Percentiles rank a stretch among this genome's conserved stretches.
Conservation (phyloP, 441 rosid genomes). For the Syzygium malaccense region DNA sequence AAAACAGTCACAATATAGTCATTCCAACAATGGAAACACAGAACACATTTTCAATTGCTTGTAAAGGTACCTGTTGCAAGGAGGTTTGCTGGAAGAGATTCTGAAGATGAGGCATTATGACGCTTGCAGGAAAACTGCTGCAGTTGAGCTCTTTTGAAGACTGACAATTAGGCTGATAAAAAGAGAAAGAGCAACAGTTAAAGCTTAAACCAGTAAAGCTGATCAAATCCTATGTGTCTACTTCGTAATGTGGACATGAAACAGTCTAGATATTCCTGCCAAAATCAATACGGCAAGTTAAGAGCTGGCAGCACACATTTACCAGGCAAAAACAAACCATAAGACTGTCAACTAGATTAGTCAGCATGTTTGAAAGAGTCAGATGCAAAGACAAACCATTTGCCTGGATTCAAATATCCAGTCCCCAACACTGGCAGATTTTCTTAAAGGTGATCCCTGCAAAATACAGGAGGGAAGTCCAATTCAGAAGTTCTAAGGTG, state of each 20-base stretch:
- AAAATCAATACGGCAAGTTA: neutral
- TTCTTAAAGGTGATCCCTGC: constrained; percentile 79
- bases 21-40: neutral
- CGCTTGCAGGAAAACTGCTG: constrained; percentile 29
- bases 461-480: constrained; percentile 14
- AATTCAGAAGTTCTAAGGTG: constrained; percentile 9
- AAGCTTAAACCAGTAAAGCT: neutral
- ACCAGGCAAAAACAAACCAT: neutral
- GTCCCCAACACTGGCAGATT: constrained; percentile 95
- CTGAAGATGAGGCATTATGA: constrained; percentile 79
- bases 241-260: neutral
- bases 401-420: constrained; percentile 72
- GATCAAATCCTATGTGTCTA: neutral
- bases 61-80: constrained; percentile 66
- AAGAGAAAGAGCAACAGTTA: neutral
- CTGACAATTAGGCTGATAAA: constrained; percentile 50
- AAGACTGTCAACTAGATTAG: neutral
- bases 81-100: constrained; percentile 84
- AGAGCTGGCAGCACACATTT: neutral
- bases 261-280: neutral
- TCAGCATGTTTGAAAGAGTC: neutral
- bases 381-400: constrained; percentile 30
- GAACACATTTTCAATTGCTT: neutral
- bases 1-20: neutral
- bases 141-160: constrained; percentile 46